Evolutionary conservation across 768 basidiomycete species (phyloP), one percentile per base, ranked within the genome.

Genomic region (Trametes villosa): DNA sequence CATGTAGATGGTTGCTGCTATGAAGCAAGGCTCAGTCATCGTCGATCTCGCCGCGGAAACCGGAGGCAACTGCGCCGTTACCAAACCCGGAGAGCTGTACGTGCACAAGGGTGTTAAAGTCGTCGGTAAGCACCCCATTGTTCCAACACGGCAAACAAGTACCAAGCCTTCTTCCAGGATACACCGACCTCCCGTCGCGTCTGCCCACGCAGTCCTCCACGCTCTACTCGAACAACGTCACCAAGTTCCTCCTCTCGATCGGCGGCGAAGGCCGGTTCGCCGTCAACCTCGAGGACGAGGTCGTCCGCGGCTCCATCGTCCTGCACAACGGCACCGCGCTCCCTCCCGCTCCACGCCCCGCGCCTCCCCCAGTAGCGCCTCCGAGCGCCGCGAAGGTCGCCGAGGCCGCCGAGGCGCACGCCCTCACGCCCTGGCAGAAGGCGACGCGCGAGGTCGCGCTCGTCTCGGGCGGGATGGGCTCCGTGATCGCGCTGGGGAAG

Each of bases 21-120:
- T 95, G 93, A 94, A 91, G 67, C 91, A 91, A 76, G 93, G 93
- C 26, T 94, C 93, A 5, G 86, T 95, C 29, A 84, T 95, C 53
- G 92, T 94, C 27, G 93, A 95, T 72, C 71, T 91, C 59, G 93
- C 93, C 38, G 88, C 92, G 17, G 93, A 95, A 75, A 83, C 91
- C 45, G 92, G 93, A n/a, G 93, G 93, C 15, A 95, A 95, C 63
- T 94, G 93, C 67, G 88, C 86, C 67, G 87, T 86, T 15, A 95
- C 93, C 9, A 78, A 81, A 51, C 92, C 93, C 8, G 93, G 93
- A 29, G 82, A 93, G 67, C 76, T 92, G 31, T 73, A 79, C 49
- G 78, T 86, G 11, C 80, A 89, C 65, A 77, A 85, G 55, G 93
- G 93, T 3, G 90, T 94, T n/a, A 91, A 88, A 2, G 78, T 95